Evolutionary conservation across 148 eudicot genomes (phyloP).

Genomic region (Spergularia bocconei): DNA sequence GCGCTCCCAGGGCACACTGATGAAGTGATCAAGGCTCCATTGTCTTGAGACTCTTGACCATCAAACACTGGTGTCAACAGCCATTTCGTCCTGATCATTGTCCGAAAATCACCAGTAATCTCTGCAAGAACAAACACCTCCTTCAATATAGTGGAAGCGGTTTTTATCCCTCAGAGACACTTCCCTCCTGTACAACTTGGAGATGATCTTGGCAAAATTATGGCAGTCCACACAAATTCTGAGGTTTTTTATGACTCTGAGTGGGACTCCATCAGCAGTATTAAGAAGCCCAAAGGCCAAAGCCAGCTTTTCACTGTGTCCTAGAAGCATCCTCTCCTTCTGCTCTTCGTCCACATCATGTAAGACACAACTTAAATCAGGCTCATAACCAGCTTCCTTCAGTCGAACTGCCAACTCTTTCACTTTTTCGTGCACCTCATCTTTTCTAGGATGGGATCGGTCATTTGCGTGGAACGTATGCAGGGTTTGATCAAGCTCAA

Average conservation of each 20-base stretch:
- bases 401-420: slow-evolving; percentile 46
- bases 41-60: too few species aligned
- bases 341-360: slow-evolving; percentile 84
- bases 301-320: slow-evolving; percentile 80
- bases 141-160: slow-evolving; percentile 65
- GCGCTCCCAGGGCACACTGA: too few species aligned
- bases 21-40: too few species aligned
- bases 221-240: slow-evolving; percentile 86
- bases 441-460: slow-evolving; percentile 55
- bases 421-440: slow-evolving; percentile 56
- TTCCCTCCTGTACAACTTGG: slow-evolving; percentile 49
- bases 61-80: not conserved
- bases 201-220: slow-evolving; percentile 70
- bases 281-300: slow-evolving; percentile 59
- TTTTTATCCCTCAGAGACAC: slow-evolving; percentile 60
- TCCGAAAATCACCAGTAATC: slow-evolving; percentile 60
- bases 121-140: slow-evolving; percentile 70
- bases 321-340: slow-evolving; percentile 72
- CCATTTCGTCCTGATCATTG: not conserved
- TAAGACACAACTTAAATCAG: slow-evolving; percentile 64
- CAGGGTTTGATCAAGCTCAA: slow-evolving; percentile 60
- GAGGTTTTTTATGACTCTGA: slow-evolving; percentile 74
- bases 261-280: slow-evolving; percentile 42
- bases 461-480: slow-evolving; percentile 76
- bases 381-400: slow-evolving; percentile 68